Conservation (phyloP, 2,329 filamentous ascomycete genomes). For the Delphinella strobiligena region DNA sequence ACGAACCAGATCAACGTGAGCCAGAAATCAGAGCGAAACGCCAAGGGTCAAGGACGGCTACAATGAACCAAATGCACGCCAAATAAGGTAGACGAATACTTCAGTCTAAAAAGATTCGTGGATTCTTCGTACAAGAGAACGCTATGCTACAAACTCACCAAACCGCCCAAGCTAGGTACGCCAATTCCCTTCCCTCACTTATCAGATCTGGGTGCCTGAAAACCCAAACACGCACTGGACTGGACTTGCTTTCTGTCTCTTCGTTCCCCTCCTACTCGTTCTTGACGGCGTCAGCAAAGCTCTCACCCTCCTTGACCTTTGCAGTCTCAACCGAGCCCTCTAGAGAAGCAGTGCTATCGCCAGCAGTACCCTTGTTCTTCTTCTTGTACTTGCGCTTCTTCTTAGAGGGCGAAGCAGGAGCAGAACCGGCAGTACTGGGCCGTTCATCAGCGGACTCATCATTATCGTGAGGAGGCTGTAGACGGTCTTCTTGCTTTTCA, state of each 20-base stretch:
- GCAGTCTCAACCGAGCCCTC: background rate
- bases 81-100: no score
- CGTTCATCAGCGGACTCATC: conserved; percentile 5
- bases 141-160: no score
- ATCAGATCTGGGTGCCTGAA: no score
- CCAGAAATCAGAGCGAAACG: no score
- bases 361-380: conserved; percentile 9
- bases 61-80: no score
- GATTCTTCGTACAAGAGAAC: no score
- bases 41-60: no score
- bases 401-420: conserved; percentile 5
- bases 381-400: conserved; percentile 11
- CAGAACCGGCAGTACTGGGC: conserved; percentile 3
- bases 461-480: no score
- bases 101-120: no score
- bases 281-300: conserved; percentile 7
- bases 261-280: conserved; percentile 13
- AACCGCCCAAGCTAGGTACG: no score
- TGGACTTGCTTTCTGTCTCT: conserved; percentile 4
- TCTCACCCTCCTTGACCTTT: conserved; percentile 5
- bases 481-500: background rate
- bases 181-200: no score
- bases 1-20: no score
- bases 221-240: background rate
- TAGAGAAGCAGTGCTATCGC: conserved; percentile 1